A percentile compares a stretch with the other conserved stretches of the same genome.
These are phyloP conservation scores for Syzygium malaccense DNA, from an alignment of 441 rosid species.

Conservation along the genomic window DNA sequence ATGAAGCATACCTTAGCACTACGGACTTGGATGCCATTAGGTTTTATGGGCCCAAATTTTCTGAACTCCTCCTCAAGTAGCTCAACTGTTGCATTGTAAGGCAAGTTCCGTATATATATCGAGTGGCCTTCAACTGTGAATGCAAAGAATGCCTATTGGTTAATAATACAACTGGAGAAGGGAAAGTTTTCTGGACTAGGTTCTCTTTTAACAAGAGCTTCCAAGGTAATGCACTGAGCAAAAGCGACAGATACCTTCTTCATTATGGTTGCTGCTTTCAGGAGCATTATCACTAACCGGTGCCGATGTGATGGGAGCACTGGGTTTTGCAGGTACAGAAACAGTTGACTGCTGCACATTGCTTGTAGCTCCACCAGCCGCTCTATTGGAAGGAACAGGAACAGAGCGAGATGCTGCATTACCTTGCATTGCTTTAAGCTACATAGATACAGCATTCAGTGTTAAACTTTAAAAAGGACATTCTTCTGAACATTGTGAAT, in stretches of 20 bases:
- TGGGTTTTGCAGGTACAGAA: constrained; percentile 23
- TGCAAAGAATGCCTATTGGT: neutral
- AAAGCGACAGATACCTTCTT: constrained; percentile 39
- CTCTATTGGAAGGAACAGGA: constrained; percentile 31
- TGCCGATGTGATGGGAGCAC: constrained; percentile 22
- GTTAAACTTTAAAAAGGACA: neutral
- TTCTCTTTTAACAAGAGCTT: neutral
- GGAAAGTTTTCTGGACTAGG: neutral
- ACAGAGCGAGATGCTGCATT: constrained; percentile 27
- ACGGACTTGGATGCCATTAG: constrained; percentile 88
- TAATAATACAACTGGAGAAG: neutral
- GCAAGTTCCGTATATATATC: constrained; percentile 80
- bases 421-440: constrained; percentile 55
- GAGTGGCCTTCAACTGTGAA: constrained; percentile 70
- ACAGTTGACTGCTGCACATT: constrained; percentile 18
- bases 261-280: constrained; percentile 48
- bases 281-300: constrained; percentile 22
- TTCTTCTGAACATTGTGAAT: neutral
- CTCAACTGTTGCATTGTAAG: constrained; percentile 61
- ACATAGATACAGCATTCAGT: neutral
- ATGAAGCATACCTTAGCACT: constrained; percentile 60
- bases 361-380: constrained; percentile 27
- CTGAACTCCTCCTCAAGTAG: constrained; percentile 71
- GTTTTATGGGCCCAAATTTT: constrained; percentile 79
- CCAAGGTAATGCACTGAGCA: neutral